Base-by-base conservation (phyloP, 495 filamentous ascomycete genomes). In the Rostrohypoxylon terebratum region DNA sequence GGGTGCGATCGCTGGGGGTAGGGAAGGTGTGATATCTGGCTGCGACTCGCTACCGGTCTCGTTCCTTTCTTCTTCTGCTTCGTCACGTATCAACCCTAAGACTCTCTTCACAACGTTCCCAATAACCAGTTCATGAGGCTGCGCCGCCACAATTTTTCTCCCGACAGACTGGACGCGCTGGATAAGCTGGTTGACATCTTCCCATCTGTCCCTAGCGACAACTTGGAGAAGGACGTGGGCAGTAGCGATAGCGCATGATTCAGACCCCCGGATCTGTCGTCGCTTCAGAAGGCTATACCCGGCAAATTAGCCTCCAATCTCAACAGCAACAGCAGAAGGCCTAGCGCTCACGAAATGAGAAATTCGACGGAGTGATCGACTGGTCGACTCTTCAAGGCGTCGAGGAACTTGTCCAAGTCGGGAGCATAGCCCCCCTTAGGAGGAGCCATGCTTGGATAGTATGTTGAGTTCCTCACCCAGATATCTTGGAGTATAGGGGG, bases 101-200 rank as follows among this genome's bases (percentile, higher is more conserved):
- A 98, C 91, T 63, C 96, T 90, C 60, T 95, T 87, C 33, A 97
- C 92, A 73, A 98, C 92, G 73, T 98, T 99, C 51, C 95, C 95
- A 23, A 97, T 94, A 3, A 92, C 93, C 75, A 96, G 89, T 81
- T 98, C 96, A 16, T 90, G 84, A 13, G 96, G 95, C 68, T 96
- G 93, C 10, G 96, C 94, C 40, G 89, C 85, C 38, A 89, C 88
- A 40, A 99, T 85, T 55, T 88, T 86, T 63, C 87, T 86, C 33
- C 95, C 96, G 44, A 94, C 87, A 48, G 85, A 84, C 64, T 92
- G 90, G 63, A 98, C 88, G 50, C 90, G 89, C 60, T 90, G 85
- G 33, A 98, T 87, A 58, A 99, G 88, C 77, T 90, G 90, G 28
- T 87, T 85, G 51, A 93, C 89, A 78, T 95, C 92, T 53, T 82